phyloP scores from a whole-genome alignment of 1,284 basidiomycete genomes.

The Sporisorium scitamineum region DNA sequence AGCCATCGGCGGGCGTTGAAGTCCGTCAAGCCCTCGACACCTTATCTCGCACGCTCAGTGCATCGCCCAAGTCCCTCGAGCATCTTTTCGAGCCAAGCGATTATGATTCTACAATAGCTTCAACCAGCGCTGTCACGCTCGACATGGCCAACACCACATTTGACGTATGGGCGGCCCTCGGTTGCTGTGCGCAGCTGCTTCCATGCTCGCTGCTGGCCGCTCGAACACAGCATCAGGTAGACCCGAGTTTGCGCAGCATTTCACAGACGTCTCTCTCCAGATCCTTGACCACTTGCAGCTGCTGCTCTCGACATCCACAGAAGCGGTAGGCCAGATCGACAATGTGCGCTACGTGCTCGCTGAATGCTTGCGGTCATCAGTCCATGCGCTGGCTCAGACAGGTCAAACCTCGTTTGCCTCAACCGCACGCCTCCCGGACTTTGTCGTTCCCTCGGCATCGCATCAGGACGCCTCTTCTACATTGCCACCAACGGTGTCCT shows the following conservation, averaged over 20 bases:
- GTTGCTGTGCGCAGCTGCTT: slow-evolving; percentile 44
- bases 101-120: slow-evolving; percentile 11
- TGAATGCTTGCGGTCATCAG: slow-evolving; percentile 33
- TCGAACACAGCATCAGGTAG: not conserved
- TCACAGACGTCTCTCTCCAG: slow-evolving; percentile 10
- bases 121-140: slow-evolving; percentile 30
- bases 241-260: slow-evolving; percentile 9
- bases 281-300: slow-evolving; percentile 23
- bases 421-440: slow-evolving; percentile 30
- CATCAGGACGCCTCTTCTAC: not conserved
- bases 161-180: slow-evolving; percentile 59
- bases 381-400: slow-evolving; percentile 44
- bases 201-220: slow-evolving; percentile 20
- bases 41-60: slow-evolving; percentile 19
- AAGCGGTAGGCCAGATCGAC: slow-evolving; percentile 38
- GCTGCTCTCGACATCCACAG: slow-evolving; percentile 35
- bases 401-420: slow-evolving; percentile 38
- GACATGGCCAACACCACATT: slow-evolving; percentile 53
- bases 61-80: slow-evolving; percentile 50
- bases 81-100: slow-evolving; percentile 32
- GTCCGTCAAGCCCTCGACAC: slow-evolving; percentile 41
- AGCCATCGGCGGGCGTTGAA: slow-evolving; percentile 8
- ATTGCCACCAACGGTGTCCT: slow-evolving; percentile 11
- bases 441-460: slow-evolving; percentile 21
- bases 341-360: slow-evolving; percentile 47